Conservation (phyloP, 148 eudicot species). For the Polygonum maritimum region DNA sequence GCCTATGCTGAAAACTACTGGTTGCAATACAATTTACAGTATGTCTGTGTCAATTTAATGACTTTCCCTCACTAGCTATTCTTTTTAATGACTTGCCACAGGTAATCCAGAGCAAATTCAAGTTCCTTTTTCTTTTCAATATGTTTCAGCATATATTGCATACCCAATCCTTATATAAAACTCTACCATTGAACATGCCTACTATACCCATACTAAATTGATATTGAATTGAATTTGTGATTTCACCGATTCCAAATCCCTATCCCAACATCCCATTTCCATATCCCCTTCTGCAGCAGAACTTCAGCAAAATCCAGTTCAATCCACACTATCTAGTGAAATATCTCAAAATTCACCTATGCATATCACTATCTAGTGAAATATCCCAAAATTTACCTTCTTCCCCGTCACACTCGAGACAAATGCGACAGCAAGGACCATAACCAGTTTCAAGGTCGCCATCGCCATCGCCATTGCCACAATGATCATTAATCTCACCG, state of each 20-base stretch:
- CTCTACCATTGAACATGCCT: background rate
- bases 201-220: background rate
- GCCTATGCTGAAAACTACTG: background rate
- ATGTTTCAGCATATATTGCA: background rate
- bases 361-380: background rate
- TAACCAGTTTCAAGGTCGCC: conserved; percentile 53
- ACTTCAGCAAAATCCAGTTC: background rate
- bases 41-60: background rate
- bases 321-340: background rate
- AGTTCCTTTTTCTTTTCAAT: background rate
- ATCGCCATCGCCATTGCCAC: conserved; percentile 15
- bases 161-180: background rate
- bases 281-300: background rate
- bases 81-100: no score
- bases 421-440: conserved; percentile 59
- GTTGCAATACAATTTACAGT: background rate
- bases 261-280: background rate
- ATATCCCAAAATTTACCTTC: conserved; percentile 23
- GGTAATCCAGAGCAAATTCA: background rate
- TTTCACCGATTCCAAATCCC: background rate
- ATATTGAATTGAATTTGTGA: background rate
- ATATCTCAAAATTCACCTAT: background rate
- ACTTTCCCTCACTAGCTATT: background rate
- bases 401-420: conserved; percentile 76
- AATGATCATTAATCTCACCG: conserved; percentile 27